Conservation (phyloP, 768 basidiomycete genomes). For the Suillus placidus region DNA sequence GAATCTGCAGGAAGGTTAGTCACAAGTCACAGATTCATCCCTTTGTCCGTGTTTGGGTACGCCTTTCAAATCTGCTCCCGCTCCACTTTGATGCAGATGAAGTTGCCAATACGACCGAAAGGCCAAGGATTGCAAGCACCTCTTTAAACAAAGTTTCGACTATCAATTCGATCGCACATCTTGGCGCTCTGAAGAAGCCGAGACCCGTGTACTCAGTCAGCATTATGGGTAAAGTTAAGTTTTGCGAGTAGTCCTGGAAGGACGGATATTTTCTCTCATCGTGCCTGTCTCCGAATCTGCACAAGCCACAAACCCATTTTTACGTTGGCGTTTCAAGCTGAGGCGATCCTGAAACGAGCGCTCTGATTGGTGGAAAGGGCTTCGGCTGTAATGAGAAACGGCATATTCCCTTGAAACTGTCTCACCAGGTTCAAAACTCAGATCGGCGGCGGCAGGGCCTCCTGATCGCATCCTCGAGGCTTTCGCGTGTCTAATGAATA, state of each 20-base stretch:
- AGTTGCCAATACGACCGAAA: neutral
- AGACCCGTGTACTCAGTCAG: neutral
- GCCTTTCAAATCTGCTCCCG: neutral
- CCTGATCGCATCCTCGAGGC: slow-evolving; percentile 38
- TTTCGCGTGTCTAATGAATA: slow-evolving; percentile 28
- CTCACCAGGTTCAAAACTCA: slow-evolving; percentile 2
- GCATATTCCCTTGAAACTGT: slow-evolving; percentile 2
- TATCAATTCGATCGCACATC: neutral
- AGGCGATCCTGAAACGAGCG: neutral
- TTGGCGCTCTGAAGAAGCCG: slow-evolving; percentile 2
- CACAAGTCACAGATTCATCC: slow-evolving; percentile 1
- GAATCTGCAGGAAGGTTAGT: slow-evolving; percentile 1
- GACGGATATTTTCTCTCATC: slow-evolving; percentile 31
- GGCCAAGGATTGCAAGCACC: neutral
- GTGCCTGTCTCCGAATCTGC: neutral
- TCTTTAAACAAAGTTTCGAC: neutral
- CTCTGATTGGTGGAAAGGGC: slow-evolving; percentile 3
- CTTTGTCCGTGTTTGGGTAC: slow-evolving; percentile 42
- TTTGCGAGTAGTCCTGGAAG: slow-evolving; percentile 25
- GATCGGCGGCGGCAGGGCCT: slow-evolving; percentile 16
- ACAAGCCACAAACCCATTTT: slow-evolving; percentile 3
- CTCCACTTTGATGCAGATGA: too few species aligned
- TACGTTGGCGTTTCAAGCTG: slow-evolving; percentile 2
- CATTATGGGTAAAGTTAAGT: slow-evolving; percentile 34
- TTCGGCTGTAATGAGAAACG: neutral